Conservation (phyloP, 1,284 basidiomycete species). For the Leccinum pachyderme region DNA sequence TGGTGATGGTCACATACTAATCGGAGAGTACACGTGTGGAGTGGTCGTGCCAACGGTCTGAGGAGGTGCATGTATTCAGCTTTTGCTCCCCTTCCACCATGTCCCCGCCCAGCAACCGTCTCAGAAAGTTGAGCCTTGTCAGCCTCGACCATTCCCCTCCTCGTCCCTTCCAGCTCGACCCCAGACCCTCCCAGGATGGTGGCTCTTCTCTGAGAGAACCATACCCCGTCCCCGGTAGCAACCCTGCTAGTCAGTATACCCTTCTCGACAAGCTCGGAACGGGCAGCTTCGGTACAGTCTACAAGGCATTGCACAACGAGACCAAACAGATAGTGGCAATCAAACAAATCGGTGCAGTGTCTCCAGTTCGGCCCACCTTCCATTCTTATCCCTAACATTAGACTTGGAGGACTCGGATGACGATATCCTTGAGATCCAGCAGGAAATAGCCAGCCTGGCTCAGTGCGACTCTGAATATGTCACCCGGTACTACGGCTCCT, state of each 20-base stretch:
- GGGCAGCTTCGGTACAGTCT: slow-evolving; percentile 96
- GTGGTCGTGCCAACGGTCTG: not conserved
- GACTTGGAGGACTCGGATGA: slow-evolving; percentile 90
- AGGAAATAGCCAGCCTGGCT: slow-evolving; percentile 94
- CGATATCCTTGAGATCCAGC: slow-evolving; percentile 96
- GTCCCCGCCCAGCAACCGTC: slow-evolving; percentile 43
- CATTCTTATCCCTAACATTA: slow-evolving; percentile 27
- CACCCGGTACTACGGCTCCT: slow-evolving; percentile 95
- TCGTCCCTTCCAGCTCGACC: slow-evolving; percentile 51
- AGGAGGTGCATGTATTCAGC: slow-evolving; percentile 2
- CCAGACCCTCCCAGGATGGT: slow-evolving; percentile 38
- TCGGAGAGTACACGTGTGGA: slow-evolving; percentile 29
- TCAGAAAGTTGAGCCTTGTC: slow-evolving; percentile 44
- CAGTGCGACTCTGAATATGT: slow-evolving; percentile 96
- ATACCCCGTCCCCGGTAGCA: slow-evolving; percentile 66
- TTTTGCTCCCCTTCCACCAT: slow-evolving; percentile 35
- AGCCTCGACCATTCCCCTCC: slow-evolving; percentile 36
- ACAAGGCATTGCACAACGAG: slow-evolving; percentile 94
- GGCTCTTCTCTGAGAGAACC: slow-evolving; percentile 51
- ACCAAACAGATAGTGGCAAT: slow-evolving; percentile 94
- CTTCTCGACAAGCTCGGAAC: slow-evolving; percentile 94
- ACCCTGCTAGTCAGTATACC: slow-evolving; percentile 87
- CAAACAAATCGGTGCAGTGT: slow-evolving; percentile 87
- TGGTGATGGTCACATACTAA: not conserved
- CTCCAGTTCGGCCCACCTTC: slow-evolving; percentile 2